Evolutionary conservation across 2,329 filamentous ascomycete genomes (phyloP).

Genomic region (Chrysoporthe cubensis): DNA sequence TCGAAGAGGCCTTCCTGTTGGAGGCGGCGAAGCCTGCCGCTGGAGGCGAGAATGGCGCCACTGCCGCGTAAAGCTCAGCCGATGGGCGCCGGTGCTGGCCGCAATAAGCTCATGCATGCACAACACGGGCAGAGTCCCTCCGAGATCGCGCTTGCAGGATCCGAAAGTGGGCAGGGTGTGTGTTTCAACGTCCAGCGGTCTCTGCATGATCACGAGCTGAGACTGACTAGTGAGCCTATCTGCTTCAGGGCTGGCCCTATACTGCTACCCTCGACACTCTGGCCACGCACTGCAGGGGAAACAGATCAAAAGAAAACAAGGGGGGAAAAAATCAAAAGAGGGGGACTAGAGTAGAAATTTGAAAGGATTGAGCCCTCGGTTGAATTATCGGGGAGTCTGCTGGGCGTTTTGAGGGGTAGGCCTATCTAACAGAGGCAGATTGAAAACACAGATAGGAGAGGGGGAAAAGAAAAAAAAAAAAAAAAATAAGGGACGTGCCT

Average conservation of each 20-base stretch:
- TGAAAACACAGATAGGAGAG: too few species aligned
- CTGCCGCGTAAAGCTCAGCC: not conserved
- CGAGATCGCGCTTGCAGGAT: not conserved
- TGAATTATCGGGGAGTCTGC: not conserved
- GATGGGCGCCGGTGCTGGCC: not conserved
- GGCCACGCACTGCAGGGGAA: not conserved
- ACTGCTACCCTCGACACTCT: not conserved
- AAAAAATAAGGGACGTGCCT: too few species aligned
- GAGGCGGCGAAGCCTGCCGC: constrained; percentile 40
- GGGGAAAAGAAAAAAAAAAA: too few species aligned
- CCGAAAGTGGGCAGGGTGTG: too few species aligned
- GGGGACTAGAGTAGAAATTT: not conserved
- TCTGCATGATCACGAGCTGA: not conserved
- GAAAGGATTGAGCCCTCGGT: not conserved
- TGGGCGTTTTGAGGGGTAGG: too few species aligned
- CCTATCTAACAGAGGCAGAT: too few species aligned
- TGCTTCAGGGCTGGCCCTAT: not conserved
- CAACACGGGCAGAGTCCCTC: not conserved
- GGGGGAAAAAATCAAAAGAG: not conserved
- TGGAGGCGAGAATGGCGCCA: not conserved
- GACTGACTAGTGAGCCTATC: not conserved
- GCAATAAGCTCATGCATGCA: not conserved
- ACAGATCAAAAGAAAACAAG: not conserved
- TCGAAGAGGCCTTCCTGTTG: constrained; percentile 74
- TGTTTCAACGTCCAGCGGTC: not conserved